Evolutionary conservation across 2,329 filamentous ascomycete genomes (phyloP).

Genomic region (Plenodomus biglobosus): DNA sequence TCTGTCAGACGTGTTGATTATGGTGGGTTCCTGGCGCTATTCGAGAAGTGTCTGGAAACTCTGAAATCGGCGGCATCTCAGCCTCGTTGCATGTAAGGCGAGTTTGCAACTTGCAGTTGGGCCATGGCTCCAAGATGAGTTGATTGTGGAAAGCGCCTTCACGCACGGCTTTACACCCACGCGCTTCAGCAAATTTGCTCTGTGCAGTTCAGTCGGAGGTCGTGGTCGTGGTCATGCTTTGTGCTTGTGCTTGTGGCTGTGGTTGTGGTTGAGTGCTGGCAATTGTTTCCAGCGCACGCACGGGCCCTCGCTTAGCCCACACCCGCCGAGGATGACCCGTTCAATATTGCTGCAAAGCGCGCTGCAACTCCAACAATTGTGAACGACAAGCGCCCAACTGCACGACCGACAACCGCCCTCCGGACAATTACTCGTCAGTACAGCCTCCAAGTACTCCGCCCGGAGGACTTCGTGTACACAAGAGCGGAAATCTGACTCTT

Average conservation of each 20-base stretch:
- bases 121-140: too few species aligned
- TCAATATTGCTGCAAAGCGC: constrained; percentile 28
- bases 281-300: background rate
- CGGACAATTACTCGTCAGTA: constrained; percentile 33
- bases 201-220: too few species aligned
- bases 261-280: too few species aligned
- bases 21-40: background rate
- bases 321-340: constrained; percentile 25
- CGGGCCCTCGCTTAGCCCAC: constrained; percentile 25
- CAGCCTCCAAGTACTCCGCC: background rate
- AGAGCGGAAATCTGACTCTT: constrained; percentile 13
- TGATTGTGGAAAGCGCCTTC: too few species aligned
- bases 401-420: constrained; percentile 27
- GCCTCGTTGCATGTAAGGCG: too few species aligned
- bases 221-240: background rate
- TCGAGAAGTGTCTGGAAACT: background rate
- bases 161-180: too few species aligned
- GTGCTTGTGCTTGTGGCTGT: background rate
- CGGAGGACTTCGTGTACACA: too few species aligned
- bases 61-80: background rate
- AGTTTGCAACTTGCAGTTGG: too few species aligned
- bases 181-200: too few species aligned
- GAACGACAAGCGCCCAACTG: constrained; percentile 34
- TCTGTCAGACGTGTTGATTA: background rate
- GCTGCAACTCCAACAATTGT: constrained; percentile 18